These are phyloP conservation scores for Trametes maxima DNA, from an alignment of 768 basidiomycete species.

Conservation along the genomic window DNA sequence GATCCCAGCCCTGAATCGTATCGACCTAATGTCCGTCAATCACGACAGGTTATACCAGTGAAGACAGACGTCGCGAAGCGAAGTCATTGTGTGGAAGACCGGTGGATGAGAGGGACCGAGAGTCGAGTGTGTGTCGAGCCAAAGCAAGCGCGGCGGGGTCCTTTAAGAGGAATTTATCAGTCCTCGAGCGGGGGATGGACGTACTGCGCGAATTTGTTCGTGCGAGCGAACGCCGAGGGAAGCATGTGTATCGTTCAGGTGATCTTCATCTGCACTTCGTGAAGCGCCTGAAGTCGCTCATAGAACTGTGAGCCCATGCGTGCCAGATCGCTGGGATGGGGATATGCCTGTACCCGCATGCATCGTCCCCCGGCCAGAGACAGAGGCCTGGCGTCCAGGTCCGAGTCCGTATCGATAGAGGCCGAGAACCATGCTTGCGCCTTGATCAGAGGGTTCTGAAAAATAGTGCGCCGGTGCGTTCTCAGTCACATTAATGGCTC, in stretches of 20 bases:
- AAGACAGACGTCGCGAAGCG: constrained; percentile 6
- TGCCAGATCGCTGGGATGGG: constrained; percentile 13
- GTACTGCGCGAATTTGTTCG: constrained; percentile 7
- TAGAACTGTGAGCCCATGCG: neutral
- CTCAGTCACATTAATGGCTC: constrained; percentile 3
- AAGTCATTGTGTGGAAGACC: neutral
- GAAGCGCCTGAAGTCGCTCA: neutral
- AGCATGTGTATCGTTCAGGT: constrained; percentile 15
- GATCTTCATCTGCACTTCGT: constrained; percentile 13
- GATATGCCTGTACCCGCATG: neutral
- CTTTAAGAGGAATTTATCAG: neutral
- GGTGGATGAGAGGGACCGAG: neutral
- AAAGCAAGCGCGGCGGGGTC: neutral
- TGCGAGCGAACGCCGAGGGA: constrained; percentile 11
- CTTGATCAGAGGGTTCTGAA: neutral
- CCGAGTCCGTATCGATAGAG: constrained; percentile 2
- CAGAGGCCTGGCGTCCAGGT: constrained; percentile 4
- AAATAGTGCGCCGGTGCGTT: neutral
- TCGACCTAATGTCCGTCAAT: constrained; percentile 10
- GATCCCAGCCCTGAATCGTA: constrained; percentile 1
- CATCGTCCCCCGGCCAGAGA: neutral
- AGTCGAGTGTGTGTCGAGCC: neutral
- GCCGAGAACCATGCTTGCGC: constrained; percentile 3
- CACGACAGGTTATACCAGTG: neutral
- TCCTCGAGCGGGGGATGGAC: neutral